phyloP scores from a whole-genome alignment of 2,329 filamentous ascomycete genomes.

The Tympanopsis confertula region DNA sequence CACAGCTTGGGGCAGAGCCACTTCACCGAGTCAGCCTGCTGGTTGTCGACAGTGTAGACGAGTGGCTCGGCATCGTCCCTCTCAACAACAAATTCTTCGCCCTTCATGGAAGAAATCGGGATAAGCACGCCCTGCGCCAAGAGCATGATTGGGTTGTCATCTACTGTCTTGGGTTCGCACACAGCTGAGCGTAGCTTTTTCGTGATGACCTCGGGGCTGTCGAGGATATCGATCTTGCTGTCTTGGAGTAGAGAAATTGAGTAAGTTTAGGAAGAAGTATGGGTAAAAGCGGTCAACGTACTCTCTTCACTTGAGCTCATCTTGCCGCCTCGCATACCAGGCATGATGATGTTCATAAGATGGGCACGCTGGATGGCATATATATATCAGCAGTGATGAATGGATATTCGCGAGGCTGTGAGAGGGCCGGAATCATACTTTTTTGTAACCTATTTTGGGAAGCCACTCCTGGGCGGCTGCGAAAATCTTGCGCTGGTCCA shows the following conservation, averaged over 20 bases:
- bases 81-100: background rate
- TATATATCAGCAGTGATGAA: background rate
- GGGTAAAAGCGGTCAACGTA: background rate
- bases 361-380: background rate
- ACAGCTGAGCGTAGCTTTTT: constrained; percentile 52
- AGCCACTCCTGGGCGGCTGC: constrained; percentile 71
- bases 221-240: constrained; percentile 57
- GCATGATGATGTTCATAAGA: background rate
- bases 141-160: constrained; percentile 52
- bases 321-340: constrained; percentile 5
- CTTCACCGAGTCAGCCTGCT: too few species aligned
- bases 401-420: background rate
- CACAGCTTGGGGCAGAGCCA: too few species aligned
- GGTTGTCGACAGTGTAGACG: background rate
- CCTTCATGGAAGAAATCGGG: constrained; percentile 37
- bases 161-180: constrained; percentile 43
- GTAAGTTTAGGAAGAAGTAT: constrained; percentile 10
- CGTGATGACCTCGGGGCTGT: constrained; percentile 39
- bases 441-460: constrained; percentile 71
- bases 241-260: constrained; percentile 26
- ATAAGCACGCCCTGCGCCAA: constrained; percentile 55
- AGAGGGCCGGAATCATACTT: too few species aligned
- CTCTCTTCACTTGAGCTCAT: background rate
- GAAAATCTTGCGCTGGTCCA: constrained; percentile 52
- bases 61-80: background rate